These are phyloP conservation scores for Termitomyces sp. DNA, from an alignment of 768 basidiomycete genomes.

Conservation along the genomic window DNA sequence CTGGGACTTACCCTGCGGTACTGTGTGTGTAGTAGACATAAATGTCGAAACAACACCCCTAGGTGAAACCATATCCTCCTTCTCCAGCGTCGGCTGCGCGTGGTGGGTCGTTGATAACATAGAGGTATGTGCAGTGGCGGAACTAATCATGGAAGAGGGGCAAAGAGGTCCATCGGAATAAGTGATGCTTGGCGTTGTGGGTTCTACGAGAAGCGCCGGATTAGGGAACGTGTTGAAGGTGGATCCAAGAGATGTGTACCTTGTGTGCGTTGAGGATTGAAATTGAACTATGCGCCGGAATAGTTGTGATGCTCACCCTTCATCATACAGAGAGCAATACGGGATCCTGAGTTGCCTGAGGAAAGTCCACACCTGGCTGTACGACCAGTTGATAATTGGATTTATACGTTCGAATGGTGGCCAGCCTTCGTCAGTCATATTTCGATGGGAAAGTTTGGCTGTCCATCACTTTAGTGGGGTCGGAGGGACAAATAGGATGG, in stretches of 20 bases:
- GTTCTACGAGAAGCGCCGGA: constrained; percentile 60
- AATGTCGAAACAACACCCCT: constrained; percentile 23
- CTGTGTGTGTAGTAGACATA: constrained; percentile 25
- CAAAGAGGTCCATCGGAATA: constrained; percentile 14
- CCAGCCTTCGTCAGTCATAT: constrained; percentile 88
- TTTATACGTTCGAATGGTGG: constrained; percentile 87
- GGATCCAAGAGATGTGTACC: constrained; percentile 97
- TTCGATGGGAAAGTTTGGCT: constrained; percentile 71
- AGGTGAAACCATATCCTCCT: constrained; percentile 18
- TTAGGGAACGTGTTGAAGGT: constrained; percentile 94
- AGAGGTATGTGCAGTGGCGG: constrained; percentile 17
- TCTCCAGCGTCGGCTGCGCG: constrained; percentile 4
- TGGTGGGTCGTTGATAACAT: constrained; percentile 21
- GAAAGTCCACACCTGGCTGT: constrained; percentile 87
- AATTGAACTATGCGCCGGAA: not conserved
- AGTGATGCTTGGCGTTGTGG: constrained; percentile 10
- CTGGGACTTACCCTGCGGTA: not conserved
- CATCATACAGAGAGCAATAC: constrained; percentile 87
- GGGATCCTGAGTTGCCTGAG: constrained; percentile 68
- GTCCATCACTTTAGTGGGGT: not conserved
- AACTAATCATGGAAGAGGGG: constrained; percentile 20
- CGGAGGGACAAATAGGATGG: not conserved
- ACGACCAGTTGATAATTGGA: constrained; percentile 95
- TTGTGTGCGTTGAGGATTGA: constrained; percentile 22
- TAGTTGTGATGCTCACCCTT: constrained; percentile 56